phyloP scores from a whole-genome alignment of 1,284 basidiomycete genomes.

The Moniliella sp. region DNA sequence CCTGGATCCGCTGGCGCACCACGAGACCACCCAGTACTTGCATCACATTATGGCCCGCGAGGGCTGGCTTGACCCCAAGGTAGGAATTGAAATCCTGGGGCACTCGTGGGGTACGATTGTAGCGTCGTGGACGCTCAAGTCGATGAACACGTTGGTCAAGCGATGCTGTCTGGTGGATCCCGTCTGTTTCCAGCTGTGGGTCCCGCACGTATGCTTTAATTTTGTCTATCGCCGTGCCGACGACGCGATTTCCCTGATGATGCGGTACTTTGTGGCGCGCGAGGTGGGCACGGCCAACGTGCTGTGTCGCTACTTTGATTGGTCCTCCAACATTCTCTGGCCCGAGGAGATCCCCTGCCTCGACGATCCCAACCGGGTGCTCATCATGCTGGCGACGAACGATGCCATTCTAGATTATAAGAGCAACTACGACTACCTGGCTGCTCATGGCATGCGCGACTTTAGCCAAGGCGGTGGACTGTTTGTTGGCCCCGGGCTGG shows the following conservation, averaged over 20 bases:
- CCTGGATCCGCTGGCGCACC: constrained; percentile 14
- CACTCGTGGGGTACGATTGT: constrained; percentile 29
- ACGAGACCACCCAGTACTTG: constrained; percentile 14
- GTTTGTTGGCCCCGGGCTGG: constrained; percentile 5
- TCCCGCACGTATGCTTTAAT: constrained; percentile 17
- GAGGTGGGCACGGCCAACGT: constrained; percentile 19
- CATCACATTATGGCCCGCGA: constrained; percentile 8
- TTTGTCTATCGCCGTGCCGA: constrained; percentile 18
- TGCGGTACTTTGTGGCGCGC: constrained; percentile 23
- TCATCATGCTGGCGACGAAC: constrained; percentile 16
- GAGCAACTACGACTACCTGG: constrained; percentile 13
- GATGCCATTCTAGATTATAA: constrained; percentile 16
- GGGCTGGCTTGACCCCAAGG: constrained; percentile 4
- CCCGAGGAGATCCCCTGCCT: constrained; percentile 17
- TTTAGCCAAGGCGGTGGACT: constrained; percentile 4
- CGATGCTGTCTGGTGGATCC: constrained; percentile 26
- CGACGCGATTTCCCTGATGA: constrained; percentile 15
- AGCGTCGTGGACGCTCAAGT: constrained; percentile 23
- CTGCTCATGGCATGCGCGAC: constrained; percentile 10
- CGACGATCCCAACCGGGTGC: constrained; percentile 4
- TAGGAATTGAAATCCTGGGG: constrained; percentile 16
- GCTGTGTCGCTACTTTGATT: constrained; percentile 22
- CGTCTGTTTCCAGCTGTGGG: constrained; percentile 25
- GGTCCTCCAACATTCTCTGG: constrained; percentile 21
- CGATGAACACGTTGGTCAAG: constrained; percentile 6